A percentile compares a stretch with the other conserved stretches of the same genome.
These are phyloP conservation scores for Candida tropicalis DNA, from an alignment of 1,139 yeast species.

Conservation along the genomic window DNA sequence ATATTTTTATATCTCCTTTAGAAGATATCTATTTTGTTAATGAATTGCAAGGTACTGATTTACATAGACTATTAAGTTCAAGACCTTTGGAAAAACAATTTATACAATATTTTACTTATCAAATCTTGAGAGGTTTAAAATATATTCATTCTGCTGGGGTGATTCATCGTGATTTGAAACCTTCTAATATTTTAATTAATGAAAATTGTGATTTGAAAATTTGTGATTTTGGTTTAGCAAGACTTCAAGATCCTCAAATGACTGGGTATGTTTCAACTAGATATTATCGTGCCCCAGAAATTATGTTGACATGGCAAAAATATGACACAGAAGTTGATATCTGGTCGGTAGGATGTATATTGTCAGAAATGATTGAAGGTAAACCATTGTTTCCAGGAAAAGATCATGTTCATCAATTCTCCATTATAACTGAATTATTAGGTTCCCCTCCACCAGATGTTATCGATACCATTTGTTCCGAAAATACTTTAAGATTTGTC, in stretches of 20 bases:
- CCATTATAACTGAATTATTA: conserved; percentile 90
- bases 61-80: conserved; percentile 86
- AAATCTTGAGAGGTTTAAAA: conserved; percentile 88
- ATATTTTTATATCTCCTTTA: conserved; percentile 89
- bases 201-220: conserved; percentile 96
- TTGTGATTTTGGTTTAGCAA: conserved; percentile 95
- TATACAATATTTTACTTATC: conserved; percentile 94
- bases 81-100: conserved; percentile 95
- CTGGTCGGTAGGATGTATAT: conserved; percentile 99
- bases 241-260: conserved; percentile 99
- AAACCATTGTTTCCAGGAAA: conserved; percentile 98
- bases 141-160: conserved; percentile 98
- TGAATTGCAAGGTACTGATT: conserved; percentile 94
- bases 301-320: conserved; percentile 99
- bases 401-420: conserved; percentile 97
- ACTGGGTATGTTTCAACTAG: conserved; percentile 97
- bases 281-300: conserved; percentile 97
- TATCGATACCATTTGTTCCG: conserved; percentile 93
- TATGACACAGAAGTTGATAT: conserved; percentile 98
- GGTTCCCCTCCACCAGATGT: conserved; percentile 98
- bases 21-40: conserved; percentile 98
- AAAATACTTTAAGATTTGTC: conserved; percentile 91
- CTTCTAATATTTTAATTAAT: conserved; percentile 87
- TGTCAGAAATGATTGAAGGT: conserved; percentile 99
- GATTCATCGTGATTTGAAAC: conserved; percentile 92